Evolutionary conservation across 768 basidiomycete species (phyloP).

Genomic region (Mycena floridula): DNA sequence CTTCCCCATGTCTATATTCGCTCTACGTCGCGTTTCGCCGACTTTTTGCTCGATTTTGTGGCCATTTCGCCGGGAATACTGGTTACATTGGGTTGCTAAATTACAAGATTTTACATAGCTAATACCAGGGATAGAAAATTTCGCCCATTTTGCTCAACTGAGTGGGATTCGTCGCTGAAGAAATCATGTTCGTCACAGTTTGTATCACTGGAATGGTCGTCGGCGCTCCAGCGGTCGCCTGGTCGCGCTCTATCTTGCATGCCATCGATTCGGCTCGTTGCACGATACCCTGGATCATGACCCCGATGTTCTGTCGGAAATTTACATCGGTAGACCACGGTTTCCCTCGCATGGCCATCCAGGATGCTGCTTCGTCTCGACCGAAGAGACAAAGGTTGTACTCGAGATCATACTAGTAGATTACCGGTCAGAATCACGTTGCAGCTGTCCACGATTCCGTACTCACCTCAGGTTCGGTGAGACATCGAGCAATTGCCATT

Average conservation of each 20-base stretch:
- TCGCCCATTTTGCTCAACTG: conserved; percentile 85
- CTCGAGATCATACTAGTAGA: conserved; percentile 77
- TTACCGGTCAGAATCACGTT: no score
- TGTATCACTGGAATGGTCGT: conserved; percentile 58
- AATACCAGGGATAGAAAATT: conserved; percentile 84
- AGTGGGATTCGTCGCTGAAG: conserved; percentile 79
- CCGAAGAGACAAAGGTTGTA: conserved; percentile 88
- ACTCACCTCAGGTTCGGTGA: conserved; percentile 87
- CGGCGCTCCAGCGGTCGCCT: conserved; percentile 34
- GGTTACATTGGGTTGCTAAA: no score
- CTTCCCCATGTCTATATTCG: neutral
- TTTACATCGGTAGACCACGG: conserved; percentile 51
- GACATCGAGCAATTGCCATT: conserved; percentile 84
- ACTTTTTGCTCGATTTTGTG: neutral
- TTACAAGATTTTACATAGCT: no score
- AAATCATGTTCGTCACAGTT: conserved; percentile 77
- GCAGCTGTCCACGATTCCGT: no score
- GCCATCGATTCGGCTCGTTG: conserved; percentile 79
- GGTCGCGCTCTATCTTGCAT: conserved; percentile 82
- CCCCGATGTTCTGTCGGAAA: conserved; percentile 49
- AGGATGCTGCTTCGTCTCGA: conserved; percentile 85
- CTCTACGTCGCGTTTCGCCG: neutral
- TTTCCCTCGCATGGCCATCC: conserved; percentile 56
- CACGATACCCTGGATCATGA: conserved; percentile 63
- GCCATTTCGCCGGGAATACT: no score